phyloP scores from a whole-genome alignment of 495 filamentous ascomycete species.

The Aspergillus kassunensis region DNA sequence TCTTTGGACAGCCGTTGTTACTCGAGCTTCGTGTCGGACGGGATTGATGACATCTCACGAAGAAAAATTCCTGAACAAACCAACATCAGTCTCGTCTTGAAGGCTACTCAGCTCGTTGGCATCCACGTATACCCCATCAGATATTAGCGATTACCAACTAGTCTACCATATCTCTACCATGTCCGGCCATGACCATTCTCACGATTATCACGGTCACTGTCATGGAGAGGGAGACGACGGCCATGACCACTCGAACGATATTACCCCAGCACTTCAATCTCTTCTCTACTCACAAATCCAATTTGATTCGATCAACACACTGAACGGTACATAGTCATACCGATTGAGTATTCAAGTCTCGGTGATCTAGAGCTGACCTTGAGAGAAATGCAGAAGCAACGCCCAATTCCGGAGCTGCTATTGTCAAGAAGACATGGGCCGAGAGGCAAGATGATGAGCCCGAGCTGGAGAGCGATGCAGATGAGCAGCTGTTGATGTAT shows the following conservation, averaged over 20 bases:
- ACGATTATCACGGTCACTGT: slow-evolving; percentile 40
- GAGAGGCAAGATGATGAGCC: slow-evolving; percentile 67
- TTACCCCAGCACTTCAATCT: slow-evolving; percentile 81
- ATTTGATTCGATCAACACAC: slow-evolving; percentile 76
- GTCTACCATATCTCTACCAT: slow-evolving; percentile 14
- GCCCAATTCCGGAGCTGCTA: slow-evolving; percentile 61
- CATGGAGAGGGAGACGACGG: slow-evolving; percentile 37
- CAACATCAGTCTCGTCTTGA: no score
- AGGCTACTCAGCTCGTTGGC: no score
- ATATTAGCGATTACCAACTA: no score
- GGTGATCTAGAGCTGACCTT: slow-evolving; percentile 10
- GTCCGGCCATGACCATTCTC: slow-evolving; percentile 43
- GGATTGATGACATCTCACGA: no score
- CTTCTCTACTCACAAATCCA: slow-evolving; percentile 87
- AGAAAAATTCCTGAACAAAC: no score
- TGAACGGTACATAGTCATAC: slow-evolving; percentile 58
- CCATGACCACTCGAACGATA: slow-evolving; percentile 86
- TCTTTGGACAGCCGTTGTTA: no score
- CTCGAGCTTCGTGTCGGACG: no score
- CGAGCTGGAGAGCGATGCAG: slow-evolving; percentile 76
- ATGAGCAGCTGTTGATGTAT: slow-evolving; percentile 90
- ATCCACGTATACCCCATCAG: not conserved
- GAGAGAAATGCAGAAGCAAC: slow-evolving; percentile 42
- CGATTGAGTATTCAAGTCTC: not conserved
- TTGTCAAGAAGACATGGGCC: slow-evolving; percentile 88